phyloP scores from a whole-genome alignment of 2,329 filamentous ascomycete species.

The Claviceps citrina region DNA sequence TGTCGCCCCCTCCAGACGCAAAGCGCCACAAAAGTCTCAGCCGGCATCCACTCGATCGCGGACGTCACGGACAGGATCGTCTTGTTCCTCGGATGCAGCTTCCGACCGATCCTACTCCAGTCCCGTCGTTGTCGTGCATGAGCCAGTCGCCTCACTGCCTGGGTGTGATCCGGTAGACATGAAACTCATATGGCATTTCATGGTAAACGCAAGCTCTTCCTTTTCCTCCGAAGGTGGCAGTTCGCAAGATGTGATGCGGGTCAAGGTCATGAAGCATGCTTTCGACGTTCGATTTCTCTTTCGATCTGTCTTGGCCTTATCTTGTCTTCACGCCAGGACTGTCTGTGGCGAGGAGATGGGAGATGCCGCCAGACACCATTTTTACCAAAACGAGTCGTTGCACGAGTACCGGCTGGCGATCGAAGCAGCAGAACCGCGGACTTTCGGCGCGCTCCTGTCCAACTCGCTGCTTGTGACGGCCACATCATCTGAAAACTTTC shows the following conservation, averaged over 20 bases:
- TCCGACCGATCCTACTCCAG: background rate
- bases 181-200: constrained; percentile 42
- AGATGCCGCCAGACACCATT: constrained; percentile 22
- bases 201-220: constrained; percentile 27
- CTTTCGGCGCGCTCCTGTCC: constrained; percentile 34
- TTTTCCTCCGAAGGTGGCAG: constrained; percentile 27
- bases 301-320: constrained; percentile 36
- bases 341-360: constrained; percentile 4
- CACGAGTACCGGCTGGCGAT: constrained; percentile 37
- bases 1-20: constrained; percentile 10
- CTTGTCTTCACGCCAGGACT: constrained; percentile 25
- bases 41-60: background rate
- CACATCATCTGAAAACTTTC: constrained; percentile 34
- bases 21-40: constrained; percentile 3
- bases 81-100: background rate
- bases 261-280: constrained; percentile 32
- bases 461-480: constrained; percentile 36
- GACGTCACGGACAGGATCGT: background rate
- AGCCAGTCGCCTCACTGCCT: constrained; percentile 1
- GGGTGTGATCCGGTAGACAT: constrained; percentile 27
- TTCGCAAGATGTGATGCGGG: constrained; percentile 26
- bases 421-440: constrained; percentile 27
- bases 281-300: constrained; percentile 39
- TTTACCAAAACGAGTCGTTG: constrained; percentile 34
- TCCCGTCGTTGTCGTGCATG: constrained; percentile 10